Conservation (phyloP, 2,329 filamentous ascomycete genomes). For the Aphanocladium album region DNA sequence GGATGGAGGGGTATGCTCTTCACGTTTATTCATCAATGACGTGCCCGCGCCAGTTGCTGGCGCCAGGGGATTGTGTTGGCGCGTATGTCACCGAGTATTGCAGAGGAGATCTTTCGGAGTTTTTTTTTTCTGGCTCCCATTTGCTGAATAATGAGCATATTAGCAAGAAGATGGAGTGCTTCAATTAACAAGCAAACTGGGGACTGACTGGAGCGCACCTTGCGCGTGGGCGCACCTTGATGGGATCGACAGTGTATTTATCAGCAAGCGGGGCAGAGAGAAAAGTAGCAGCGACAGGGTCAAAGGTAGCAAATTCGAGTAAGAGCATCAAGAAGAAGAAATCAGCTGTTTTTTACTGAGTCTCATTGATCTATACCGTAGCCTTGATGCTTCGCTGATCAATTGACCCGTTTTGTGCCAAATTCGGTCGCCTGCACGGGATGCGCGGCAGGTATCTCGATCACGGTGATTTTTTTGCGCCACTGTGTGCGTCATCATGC, state of each 20-base stretch:
- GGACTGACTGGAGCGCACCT: background rate
- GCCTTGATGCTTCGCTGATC: too few species aligned
- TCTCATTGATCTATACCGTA: too few species aligned
- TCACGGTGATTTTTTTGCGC: background rate
- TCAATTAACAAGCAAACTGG: background rate
- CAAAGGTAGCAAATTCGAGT: background rate
- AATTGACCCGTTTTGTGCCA: background rate
- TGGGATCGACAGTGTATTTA: constrained; percentile 8
- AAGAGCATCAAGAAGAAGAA: too few species aligned
- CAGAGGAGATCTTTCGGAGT: background rate
- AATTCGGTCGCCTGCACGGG: background rate
- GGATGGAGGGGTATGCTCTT: background rate
- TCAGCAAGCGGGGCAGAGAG: constrained; percentile 3
- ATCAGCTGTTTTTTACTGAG: too few species aligned
- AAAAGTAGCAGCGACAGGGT: background rate
- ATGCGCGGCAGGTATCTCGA: background rate
- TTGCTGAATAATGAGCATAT: constrained; percentile 1
- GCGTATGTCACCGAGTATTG: background rate
- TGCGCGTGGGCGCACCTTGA: background rate
- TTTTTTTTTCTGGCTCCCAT: background rate
- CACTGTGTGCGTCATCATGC: background rate
- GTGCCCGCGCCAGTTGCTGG: background rate
- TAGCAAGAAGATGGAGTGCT: background rate
- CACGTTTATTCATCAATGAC: background rate
- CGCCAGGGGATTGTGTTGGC: background rate